phyloP scores from a whole-genome alignment of 768 basidiomycete genomes.

The Agaricus blazei region DNA sequence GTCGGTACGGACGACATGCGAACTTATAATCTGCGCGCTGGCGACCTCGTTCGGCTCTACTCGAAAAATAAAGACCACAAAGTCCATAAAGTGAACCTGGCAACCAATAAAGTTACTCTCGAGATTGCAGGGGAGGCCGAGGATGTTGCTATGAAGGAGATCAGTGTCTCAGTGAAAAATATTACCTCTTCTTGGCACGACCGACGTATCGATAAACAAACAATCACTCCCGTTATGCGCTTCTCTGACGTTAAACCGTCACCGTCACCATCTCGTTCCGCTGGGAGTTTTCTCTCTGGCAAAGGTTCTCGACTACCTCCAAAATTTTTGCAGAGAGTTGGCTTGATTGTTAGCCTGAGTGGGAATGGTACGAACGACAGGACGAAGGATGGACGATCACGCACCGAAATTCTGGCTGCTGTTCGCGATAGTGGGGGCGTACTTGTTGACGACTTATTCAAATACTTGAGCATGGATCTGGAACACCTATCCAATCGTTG shows the following conservation, averaged over 20 bases:
- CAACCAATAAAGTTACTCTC: constrained; percentile 30
- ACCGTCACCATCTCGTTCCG: constrained; percentile 49
- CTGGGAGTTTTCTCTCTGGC: constrained; percentile 27
- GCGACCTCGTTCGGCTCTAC: constrained; percentile 47
- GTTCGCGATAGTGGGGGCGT: constrained; percentile 50
- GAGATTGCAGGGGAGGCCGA: constrained; percentile 32
- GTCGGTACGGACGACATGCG: constrained; percentile 54
- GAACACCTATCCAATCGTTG: constrained; percentile 40
- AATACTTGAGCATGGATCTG: constrained; percentile 50
- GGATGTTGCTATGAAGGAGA: constrained; percentile 27
- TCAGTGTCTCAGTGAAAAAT: constrained; percentile 49
- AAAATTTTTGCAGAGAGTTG: constrained; percentile 42
- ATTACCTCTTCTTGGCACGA: constrained; percentile 50
- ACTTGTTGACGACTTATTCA: constrained; percentile 59
- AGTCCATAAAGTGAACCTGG: constrained; percentile 10
- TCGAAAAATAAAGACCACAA: neutral
- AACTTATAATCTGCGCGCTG: constrained; percentile 38
- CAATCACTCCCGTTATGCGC: constrained; percentile 37
- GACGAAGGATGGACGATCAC: constrained; percentile 31
- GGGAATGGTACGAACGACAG: constrained; percentile 29
- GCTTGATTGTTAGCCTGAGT: constrained; percentile 54
- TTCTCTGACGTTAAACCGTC: constrained; percentile 28
- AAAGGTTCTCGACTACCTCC: constrained; percentile 17
- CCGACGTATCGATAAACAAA: constrained; percentile 37
- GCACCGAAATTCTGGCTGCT: constrained; percentile 24